A percentile compares a stretch with the other conserved stretches of the same genome.
Evolutionary conservation across 352 stramenopile species (phyloP).

Genomic region (Phytophthora rubi): DNA sequence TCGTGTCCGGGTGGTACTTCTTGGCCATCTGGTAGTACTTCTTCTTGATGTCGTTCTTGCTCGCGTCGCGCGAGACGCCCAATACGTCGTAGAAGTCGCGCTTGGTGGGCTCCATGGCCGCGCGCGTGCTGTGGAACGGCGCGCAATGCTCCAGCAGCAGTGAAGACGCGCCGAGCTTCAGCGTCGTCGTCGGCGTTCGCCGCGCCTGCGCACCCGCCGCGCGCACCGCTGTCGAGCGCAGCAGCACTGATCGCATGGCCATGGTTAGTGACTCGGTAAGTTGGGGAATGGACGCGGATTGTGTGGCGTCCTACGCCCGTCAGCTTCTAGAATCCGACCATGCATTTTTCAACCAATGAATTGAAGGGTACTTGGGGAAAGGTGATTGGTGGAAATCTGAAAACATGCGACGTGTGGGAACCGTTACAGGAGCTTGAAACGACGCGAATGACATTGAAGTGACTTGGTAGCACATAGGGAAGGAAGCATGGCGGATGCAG

Average conservation of each 20-base stretch:
- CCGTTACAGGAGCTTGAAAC: constrained; percentile 16
- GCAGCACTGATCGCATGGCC: constrained; percentile 38
- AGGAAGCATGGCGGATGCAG: constrained; percentile 19
- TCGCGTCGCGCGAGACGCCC: constrained; percentile 85
- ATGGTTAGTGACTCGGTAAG: constrained; percentile 23
- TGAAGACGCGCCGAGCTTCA: constrained; percentile 10
- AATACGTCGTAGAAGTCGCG: constrained; percentile 98
- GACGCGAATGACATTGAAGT: constrained; percentile 2
- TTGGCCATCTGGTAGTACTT: constrained; percentile 97
- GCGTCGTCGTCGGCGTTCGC: not conserved
- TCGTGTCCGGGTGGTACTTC: constrained; percentile 98
- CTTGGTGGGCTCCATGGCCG: constrained; percentile 66
- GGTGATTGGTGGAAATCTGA: constrained; percentile 16
- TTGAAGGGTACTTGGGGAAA: not conserved
- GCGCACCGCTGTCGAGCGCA: constrained; percentile 32
- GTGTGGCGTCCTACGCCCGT: constrained; percentile 26
- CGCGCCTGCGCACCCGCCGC: constrained; percentile 13
- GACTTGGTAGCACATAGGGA: not conserved
- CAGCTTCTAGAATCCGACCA: constrained; percentile 34
- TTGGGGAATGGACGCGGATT: constrained; percentile 27
- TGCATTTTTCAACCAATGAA: not conserved
- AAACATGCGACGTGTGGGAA: constrained; percentile 44
- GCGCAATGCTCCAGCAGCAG: constrained; percentile 27
- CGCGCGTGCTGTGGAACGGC: constrained; percentile 73
- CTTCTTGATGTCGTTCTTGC: constrained; percentile 98